Conservation (phyloP, 208 protist genomes). For the Naegleria fowleri region DNA sequence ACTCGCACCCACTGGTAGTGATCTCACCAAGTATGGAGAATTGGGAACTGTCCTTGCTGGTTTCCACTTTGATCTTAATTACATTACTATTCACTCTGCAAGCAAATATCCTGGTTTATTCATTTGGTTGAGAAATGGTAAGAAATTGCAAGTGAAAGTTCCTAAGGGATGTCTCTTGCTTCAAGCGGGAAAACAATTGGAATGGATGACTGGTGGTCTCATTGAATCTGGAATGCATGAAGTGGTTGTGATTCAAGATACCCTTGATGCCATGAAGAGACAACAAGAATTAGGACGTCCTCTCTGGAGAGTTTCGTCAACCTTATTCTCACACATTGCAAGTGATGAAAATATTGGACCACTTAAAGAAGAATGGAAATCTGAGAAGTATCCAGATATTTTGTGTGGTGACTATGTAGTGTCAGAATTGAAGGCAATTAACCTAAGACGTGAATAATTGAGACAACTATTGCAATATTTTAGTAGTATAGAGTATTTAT, state of each 20-base stretch:
- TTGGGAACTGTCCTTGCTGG: constrained; percentile 53
- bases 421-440: constrained; percentile 6
- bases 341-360: constrained; percentile 45
- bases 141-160: constrained; percentile 42
- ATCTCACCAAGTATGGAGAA: constrained; percentile 43
- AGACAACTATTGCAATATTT: no score
- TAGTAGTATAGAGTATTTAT: no score
- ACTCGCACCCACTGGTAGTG: constrained; percentile 60
- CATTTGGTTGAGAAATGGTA: constrained; percentile 54
- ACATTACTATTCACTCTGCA: constrained; percentile 62
- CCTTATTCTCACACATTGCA: constrained; percentile 58
- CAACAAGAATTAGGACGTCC: constrained; percentile 30
- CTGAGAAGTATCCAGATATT: neutral
- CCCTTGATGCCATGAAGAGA: constrained; percentile 34
- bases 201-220: constrained; percentile 55
- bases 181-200: constrained; percentile 66
- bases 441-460: neutral
- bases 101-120: constrained; percentile 56
- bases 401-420: neutral
- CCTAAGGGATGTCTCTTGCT: constrained; percentile 57
- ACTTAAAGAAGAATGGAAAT: constrained; percentile 25
- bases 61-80: constrained; percentile 65
- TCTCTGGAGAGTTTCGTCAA: constrained; percentile 60
- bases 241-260: constrained; percentile 52
- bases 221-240: constrained; percentile 58